Percentiles rank a stretch among this genome's conserved stretches.
Evolutionary conservation across 345 rosid species (phyloP).

Genomic region (Isatis tinctoria): DNA sequence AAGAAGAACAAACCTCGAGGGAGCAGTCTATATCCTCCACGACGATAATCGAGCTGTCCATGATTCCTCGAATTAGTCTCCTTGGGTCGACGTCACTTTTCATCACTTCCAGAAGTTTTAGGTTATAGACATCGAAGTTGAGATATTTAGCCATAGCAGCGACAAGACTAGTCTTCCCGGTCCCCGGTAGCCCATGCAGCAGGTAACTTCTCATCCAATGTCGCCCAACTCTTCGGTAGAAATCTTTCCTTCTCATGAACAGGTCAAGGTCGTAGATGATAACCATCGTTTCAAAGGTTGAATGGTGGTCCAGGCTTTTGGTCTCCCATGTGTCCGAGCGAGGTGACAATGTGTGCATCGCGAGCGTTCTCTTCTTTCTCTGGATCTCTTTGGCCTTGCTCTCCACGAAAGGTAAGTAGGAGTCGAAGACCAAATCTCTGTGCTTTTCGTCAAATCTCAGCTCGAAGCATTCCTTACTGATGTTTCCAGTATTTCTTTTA

Average conservation of each 20-base stretch:
- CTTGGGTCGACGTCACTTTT: slow-evolving; percentile 35
- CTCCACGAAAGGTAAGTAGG: slow-evolving; percentile 37
- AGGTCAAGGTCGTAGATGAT: slow-evolving; percentile 44
- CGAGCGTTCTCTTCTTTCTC: slow-evolving; percentile 17
- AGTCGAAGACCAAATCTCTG: slow-evolving; percentile 28
- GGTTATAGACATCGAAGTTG: slow-evolving; percentile 42
- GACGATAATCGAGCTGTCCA: slow-evolving; percentile 41
- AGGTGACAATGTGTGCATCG: slow-evolving; percentile 35
- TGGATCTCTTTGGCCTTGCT: not conserved
- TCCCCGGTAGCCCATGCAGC: slow-evolving; percentile 55
- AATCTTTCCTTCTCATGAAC: slow-evolving; percentile 43
- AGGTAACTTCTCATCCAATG: slow-evolving; percentile 53
- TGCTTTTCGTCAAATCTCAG: slow-evolving; percentile 36
- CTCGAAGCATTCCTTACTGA: slow-evolving; percentile 28
- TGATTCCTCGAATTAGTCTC: slow-evolving; percentile 26
- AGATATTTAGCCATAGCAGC: slow-evolving; percentile 59
- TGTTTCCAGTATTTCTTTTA: not conserved
- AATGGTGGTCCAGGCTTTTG: slow-evolving; percentile 41
- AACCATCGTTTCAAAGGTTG: slow-evolving; percentile 49
- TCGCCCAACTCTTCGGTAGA: slow-evolving; percentile 41
- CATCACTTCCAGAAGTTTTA: slow-evolving; percentile 30
- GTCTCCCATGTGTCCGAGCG: slow-evolving; percentile 36
- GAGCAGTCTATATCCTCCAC: slow-evolving; percentile 55
- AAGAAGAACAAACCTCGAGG: slow-evolving; percentile 12
- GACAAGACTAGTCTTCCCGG: slow-evolving; percentile 58